These are phyloP conservation scores for Hymenoscyphus occultus DNA, from an alignment of 2,329 filamentous ascomycete species.

Conservation along the genomic window DNA sequence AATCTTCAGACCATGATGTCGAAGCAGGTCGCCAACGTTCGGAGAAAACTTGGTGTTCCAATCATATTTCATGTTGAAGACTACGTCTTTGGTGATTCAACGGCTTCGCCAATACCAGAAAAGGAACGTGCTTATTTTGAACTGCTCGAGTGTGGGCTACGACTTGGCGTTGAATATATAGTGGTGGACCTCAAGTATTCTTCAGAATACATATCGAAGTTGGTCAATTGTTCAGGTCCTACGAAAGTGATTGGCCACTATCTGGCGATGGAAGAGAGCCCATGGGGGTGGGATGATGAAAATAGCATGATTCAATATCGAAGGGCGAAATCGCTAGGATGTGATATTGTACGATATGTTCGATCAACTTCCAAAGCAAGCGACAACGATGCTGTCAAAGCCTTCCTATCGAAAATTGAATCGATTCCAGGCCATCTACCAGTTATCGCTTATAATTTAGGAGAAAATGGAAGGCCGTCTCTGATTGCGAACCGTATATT, in stretches of 20 bases:
- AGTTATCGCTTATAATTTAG: constrained; percentile 54
- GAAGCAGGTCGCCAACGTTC: constrained; percentile 54
- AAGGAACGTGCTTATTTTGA: constrained; percentile 48
- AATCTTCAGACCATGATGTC: constrained; percentile 49
- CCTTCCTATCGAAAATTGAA: constrained; percentile 31
- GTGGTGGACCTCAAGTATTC: constrained; percentile 59
- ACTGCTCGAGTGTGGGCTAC: constrained; percentile 60
- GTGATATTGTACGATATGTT: constrained; percentile 54
- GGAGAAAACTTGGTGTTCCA: constrained; percentile 53
- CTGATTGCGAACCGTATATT: constrained; percentile 56
- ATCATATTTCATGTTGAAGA: constrained; percentile 58
- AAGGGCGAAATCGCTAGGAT: constrained; percentile 49
- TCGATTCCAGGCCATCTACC: constrained; percentile 30
- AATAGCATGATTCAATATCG: constrained; percentile 49
- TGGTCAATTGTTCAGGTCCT: constrained; percentile 47
- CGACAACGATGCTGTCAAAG: constrained; percentile 45
- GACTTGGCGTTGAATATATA: constrained; percentile 63
- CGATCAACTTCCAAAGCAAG: constrained; percentile 47
- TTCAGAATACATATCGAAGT: constrained; percentile 43
- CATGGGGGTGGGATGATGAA: constrained; percentile 47
- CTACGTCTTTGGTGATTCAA: constrained; percentile 32
- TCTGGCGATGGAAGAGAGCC: constrained; percentile 36
- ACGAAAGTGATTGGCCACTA: constrained; percentile 55
- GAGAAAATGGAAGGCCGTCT: constrained; percentile 52
- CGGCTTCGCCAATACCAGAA: constrained; percentile 22